phyloP scores from a whole-genome alignment of 1,284 basidiomycete genomes.

The Ustanciosporium gigantosporum region DNA sequence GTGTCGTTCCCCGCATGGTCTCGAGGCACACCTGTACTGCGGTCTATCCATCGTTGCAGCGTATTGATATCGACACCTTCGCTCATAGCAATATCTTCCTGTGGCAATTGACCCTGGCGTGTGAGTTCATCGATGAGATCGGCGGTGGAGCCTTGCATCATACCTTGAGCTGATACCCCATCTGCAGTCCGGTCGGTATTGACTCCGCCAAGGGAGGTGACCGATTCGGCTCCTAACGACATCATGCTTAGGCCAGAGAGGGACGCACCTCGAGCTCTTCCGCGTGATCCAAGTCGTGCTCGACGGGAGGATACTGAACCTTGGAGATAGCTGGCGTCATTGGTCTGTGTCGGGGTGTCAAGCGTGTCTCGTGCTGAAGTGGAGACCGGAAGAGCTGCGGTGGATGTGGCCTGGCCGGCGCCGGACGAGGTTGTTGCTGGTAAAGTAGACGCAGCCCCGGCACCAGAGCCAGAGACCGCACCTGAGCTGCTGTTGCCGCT shows the following conservation, averaged over 20 bases:
- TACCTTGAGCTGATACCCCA: conserved; percentile 7
- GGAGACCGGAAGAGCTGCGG: neutral
- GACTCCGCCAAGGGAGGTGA: conserved; percentile 35
- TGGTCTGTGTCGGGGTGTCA: neutral
- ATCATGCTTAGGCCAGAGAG: conserved; percentile 47
- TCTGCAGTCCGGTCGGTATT: conserved; percentile 14
- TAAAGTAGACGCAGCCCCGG: conserved; percentile 13
- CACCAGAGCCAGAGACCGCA: conserved; percentile 24
- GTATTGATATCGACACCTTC: conserved; percentile 48
- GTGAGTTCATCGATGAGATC: conserved; percentile 35
- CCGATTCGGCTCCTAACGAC: conserved; percentile 39
- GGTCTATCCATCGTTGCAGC: conserved; percentile 46
- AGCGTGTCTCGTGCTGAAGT: neutral
- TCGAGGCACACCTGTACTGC: conserved; percentile 14
- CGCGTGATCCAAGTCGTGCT: conserved; percentile 44
- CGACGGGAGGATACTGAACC: conserved; percentile 11
- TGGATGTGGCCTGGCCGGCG: neutral
- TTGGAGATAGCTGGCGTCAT: conserved; percentile 6
- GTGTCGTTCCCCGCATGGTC: neutral
- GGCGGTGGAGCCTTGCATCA: conserved; percentile 40
- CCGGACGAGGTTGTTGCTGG: conserved; percentile 8
- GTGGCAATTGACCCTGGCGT: conserved; percentile 2
- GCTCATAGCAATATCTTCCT: conserved; percentile 41
- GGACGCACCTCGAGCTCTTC: conserved; percentile 48
- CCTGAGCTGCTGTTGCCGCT: conserved; percentile 42